phyloP scores from a whole-genome alignment of 2,329 filamentous ascomycete genomes.

The Fusarium drepaniforme region DNA sequence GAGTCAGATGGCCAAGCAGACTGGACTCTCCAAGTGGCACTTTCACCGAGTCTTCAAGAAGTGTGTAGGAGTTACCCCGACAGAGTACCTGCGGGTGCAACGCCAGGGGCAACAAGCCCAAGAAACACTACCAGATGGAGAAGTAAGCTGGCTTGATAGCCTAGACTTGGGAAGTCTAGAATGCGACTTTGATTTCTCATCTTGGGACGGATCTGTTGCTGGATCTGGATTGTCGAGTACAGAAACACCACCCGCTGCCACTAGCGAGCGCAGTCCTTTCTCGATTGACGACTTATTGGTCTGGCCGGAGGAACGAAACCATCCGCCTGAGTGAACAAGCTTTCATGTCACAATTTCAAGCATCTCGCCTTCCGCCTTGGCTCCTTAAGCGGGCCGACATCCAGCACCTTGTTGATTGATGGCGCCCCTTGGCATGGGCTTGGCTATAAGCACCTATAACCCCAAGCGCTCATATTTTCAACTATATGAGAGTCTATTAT shows the following conservation, averaged over 20 bases:
- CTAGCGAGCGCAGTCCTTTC: slow-evolving; percentile 32
- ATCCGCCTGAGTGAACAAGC: neutral
- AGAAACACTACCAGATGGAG: neutral
- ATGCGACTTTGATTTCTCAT: slow-evolving; percentile 25
- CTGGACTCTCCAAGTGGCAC: slow-evolving; percentile 67
- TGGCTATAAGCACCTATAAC: neutral
- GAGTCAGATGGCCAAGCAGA: slow-evolving; percentile 61
- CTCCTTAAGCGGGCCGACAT: neutral
- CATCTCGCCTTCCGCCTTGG: neutral
- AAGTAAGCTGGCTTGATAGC: slow-evolving; percentile 26
- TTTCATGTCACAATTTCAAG: neutral
- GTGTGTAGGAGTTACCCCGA: slow-evolving; percentile 62
- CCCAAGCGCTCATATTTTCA: neutral
- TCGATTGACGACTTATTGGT: slow-evolving; percentile 38
- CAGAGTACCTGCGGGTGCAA: slow-evolving; percentile 47
- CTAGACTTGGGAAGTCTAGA: slow-evolving; percentile 15
- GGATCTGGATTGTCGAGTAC: slow-evolving; percentile 14
- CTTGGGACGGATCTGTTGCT: slow-evolving; percentile 30
- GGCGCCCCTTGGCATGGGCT: neutral
- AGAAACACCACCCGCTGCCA: slow-evolving; percentile 17
- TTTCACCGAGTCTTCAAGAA: slow-evolving; percentile 71
- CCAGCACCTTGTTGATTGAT: neutral
- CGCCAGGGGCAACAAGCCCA: slow-evolving; percentile 14
- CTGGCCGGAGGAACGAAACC: slow-evolving; percentile 31
- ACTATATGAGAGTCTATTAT: neutral